phyloP scores from a whole-genome alignment of 1,284 basidiomycete genomes.

The Heterobasidion occidentale region DNA sequence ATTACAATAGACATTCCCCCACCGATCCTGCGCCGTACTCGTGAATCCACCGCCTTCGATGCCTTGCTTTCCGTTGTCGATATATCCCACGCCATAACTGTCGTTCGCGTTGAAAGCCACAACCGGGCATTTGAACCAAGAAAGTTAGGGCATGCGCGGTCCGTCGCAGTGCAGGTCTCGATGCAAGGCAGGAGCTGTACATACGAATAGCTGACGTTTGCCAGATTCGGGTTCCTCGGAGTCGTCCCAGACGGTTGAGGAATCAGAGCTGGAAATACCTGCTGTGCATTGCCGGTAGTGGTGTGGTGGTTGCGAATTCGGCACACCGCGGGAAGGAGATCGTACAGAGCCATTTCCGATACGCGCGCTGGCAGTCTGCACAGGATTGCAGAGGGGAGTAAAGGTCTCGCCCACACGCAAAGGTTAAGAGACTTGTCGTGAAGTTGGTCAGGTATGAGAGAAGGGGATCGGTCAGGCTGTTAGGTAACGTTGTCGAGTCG shows the following conservation, averaged over 20 bases:
- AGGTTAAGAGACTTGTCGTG: slow-evolving; percentile 59
- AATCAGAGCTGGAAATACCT: slow-evolving; percentile 34
- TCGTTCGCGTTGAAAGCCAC: slow-evolving; percentile 51
- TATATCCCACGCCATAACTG: slow-evolving; percentile 73
- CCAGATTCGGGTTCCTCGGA: slow-evolving; percentile 39
- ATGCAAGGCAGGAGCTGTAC: slow-evolving; percentile 69
- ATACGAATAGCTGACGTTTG: slow-evolving; percentile 31
- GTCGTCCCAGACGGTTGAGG: slow-evolving; percentile 29
- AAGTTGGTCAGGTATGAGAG: slow-evolving; percentile 64
- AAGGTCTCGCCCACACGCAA: slow-evolving; percentile 72
- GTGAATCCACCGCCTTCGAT: slow-evolving; percentile 36
- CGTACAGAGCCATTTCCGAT: slow-evolving; percentile 75
- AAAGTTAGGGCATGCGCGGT: slow-evolving; percentile 70
- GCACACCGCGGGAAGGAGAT: slow-evolving; percentile 68
- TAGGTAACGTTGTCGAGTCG: slow-evolving; percentile 45
- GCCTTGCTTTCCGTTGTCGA: slow-evolving; percentile 47
- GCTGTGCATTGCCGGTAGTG: slow-evolving; percentile 20
- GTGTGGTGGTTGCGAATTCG: slow-evolving; percentile 31
- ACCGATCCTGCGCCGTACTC: slow-evolving; percentile 54
- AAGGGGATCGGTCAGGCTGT: slow-evolving; percentile 38
- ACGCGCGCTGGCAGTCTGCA: slow-evolving; percentile 66
- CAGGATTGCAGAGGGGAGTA: slow-evolving; percentile 78
- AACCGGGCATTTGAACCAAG: slow-evolving; percentile 69
- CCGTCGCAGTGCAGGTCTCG: slow-evolving; percentile 65
- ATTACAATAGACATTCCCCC: slow-evolving; percentile 81